Evolutionary conservation across 2,329 filamentous ascomycete genomes (phyloP), one percentile per base, ranked within the genome.

Genomic region (Penicillium glabrum): DNA sequence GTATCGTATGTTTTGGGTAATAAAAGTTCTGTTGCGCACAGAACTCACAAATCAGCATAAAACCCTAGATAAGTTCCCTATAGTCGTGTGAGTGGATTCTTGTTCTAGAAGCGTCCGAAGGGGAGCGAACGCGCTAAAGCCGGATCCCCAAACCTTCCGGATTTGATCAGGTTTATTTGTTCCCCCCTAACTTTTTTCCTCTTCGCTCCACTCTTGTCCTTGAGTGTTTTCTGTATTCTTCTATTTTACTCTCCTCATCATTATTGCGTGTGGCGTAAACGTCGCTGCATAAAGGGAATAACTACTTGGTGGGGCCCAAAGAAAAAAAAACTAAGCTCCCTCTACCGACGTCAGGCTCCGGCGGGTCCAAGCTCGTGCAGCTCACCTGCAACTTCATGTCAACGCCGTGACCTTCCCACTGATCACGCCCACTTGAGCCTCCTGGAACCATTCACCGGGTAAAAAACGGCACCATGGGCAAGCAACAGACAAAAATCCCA

Each of bases 401-500:
- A 57, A 59, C 51, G 14, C 46, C n/a, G 39, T 26, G 48, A 54
- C 44, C 27, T 16, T 21, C 29, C 48, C 53, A 48, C 54, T 24
- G 31, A 54, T 44, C 21, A 21, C 51, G 11, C 48, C 35, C 44
- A 46, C 44, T 43, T 33, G 43, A 56, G 21, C 27, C 49, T 57
- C 33, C 16, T 46, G 41, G 29, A 49, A 43, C 11, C 24, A 19
- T 11, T 13, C 46, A 43, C 51, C 35, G 49, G 44, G 39, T 16
- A n/a, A 35, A 51, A n/a, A 27, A 54, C 56, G 24, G 48, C 62
- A 59, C 44, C 56, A 75, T 75, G 74, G 70, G 59, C 51, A 71
- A 72, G 62, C 71, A 70, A 56, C 64, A 69, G 62, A 64, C 69
- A 39, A 73, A 71, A 46, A 75, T 78, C 52, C 68, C 75, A 57